Evolutionary conservation across 2,329 filamentous ascomycete species (phyloP).

Genomic region (Cytospora piceicola): DNA sequence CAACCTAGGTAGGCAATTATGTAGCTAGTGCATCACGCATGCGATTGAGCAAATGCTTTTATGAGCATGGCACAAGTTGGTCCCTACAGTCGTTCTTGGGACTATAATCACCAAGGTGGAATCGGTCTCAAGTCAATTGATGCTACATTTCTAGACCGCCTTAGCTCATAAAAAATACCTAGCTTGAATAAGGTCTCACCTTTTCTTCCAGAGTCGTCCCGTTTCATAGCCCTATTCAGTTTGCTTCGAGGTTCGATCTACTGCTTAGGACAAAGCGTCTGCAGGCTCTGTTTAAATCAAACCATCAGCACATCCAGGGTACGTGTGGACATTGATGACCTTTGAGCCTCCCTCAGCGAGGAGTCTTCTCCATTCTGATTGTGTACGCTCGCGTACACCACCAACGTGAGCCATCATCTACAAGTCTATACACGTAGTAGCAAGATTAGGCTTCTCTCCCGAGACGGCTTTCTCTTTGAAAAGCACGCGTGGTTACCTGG

Average conservation of each 20-base stretch:
- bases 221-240: too few species aligned
- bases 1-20: neutral
- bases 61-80: neutral
- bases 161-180: too few species aligned
- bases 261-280: too few species aligned
- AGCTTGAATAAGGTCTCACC: too few species aligned
- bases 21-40: slow-evolving; percentile 7
- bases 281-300: neutral
- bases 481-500: neutral
- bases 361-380: neutral
- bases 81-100: too few species aligned
- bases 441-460: neutral
- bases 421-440: neutral
- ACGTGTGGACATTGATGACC: neutral
- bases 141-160: too few species aligned
- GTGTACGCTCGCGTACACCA: neutral
- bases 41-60: neutral
- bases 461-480: neutral
- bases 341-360: neutral
- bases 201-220: too few species aligned
- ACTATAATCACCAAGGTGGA: too few species aligned
- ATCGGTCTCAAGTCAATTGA: too few species aligned
- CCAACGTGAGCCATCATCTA: slow-evolving; percentile 1
- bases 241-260: too few species aligned
- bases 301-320: neutral